Base-by-base conservation (phyloP, 1,284 basidiomycete species). In the Cystobasidium slooffiae region DNA sequence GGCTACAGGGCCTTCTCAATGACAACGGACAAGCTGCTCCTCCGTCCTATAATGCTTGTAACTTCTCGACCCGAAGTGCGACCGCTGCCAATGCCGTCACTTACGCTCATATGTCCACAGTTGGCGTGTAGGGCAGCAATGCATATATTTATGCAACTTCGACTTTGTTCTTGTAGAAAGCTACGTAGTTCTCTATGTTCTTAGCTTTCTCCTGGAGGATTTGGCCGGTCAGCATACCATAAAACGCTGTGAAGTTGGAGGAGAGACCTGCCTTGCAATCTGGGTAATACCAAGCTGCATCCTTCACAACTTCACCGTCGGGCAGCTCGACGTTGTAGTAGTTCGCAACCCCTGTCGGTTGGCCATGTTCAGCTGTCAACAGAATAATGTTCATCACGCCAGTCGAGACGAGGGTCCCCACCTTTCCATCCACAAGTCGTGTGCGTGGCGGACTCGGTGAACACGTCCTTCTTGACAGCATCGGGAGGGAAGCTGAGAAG, bases 131-230 rank as follows among this genome's bases (percentile, higher is more conserved):
- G 31, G 31, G 31, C 31, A 31, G 31, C 31, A 31, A 31, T 31
- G 31, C 31, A 31, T 31, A 31, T 31, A 7, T 22, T 59, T 31
- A 59, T 16, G 56, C 56, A 39, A 59, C n/a, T 0, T 3, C n/a
- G 56, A 72, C 69, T 49, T 72, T 72, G 47, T 43, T 72, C 69
- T 72, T 72, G 61, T 72, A 72, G 49, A 72, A 72, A n/a, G 69
- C 69, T 10, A 72, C 61, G 55, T 72, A 72, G 49, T 31, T 31
- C 49, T 72, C 55, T 20, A 72, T 72, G 47, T 63, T 53, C 49
- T 72, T 64, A 14, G 69, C 69, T n/a, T 46, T 55, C 43, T 55
- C 69, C 69, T 72, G 68, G 4, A 20, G 37, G 6, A 22, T 12
- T 24, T 14, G 1, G 12, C 20, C 12, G 9, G 46, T 66, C 31